Conservation (phyloP, 306 rosid species). For the Begonia masoniana region DNA sequence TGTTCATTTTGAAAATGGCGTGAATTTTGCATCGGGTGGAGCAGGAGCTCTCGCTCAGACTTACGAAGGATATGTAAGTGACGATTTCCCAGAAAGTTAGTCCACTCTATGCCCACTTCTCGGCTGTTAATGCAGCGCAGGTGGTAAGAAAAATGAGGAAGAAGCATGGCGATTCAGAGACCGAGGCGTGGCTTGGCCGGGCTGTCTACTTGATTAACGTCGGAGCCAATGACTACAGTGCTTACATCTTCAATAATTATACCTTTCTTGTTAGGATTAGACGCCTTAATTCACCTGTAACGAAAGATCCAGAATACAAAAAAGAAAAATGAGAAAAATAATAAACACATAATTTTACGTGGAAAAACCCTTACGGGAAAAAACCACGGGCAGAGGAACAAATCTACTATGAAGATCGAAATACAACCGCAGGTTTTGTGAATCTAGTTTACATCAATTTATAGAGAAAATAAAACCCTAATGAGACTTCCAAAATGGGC, state of each 20-base stretch:
- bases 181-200: slow-evolving; percentile 17
- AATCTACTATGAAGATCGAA: too few relatives aligned
- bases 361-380: too few relatives aligned
- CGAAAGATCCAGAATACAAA: too few relatives aligned
- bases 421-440: too few relatives aligned
- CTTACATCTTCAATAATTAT: slow-evolving; percentile 5
- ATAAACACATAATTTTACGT: too few relatives aligned
- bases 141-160: slow-evolving; percentile 15
- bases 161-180: slow-evolving; percentile 22
- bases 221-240: slow-evolving; percentile 29
- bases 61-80: slow-evolving; percentile 10
- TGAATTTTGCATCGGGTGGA: slow-evolving; percentile 61
- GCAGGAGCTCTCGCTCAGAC: slow-evolving; percentile 20
- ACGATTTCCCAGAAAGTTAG: neutral
- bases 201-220: slow-evolving; percentile 34
- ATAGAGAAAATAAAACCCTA: too few relatives aligned
- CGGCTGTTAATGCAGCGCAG: slow-evolving; percentile 4
- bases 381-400: too few relatives aligned
- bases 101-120: neutral
- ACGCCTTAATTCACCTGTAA: too few relatives aligned
- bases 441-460: too few relatives aligned
- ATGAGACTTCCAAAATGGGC: too few relatives aligned
- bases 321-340: too few relatives aligned
- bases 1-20: slow-evolving; percentile 22
- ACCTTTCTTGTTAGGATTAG: too few relatives aligned